These are phyloP conservation scores for Suhomyces coccinellae DNA, from an alignment of 1,139 yeast species.

Conservation along the genomic window DNA sequence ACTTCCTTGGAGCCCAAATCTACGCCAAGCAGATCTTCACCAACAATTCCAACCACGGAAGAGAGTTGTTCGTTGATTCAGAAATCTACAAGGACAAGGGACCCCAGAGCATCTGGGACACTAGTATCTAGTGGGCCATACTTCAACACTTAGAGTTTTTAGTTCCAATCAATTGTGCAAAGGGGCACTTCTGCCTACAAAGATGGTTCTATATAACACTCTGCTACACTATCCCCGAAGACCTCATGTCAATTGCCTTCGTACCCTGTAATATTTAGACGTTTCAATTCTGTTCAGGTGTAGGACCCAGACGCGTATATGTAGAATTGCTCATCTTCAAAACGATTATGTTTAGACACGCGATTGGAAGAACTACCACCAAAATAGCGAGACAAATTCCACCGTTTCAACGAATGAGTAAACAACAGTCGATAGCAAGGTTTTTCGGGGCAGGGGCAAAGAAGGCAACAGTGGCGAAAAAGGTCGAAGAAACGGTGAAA, in stretches of 20 bases:
- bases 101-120: conserved; percentile 65
- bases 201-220: not conserved
- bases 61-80: conserved; percentile 70
- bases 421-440: conserved; percentile 39
- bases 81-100: conserved; percentile 80
- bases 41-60: conserved; percentile 54
- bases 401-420: conserved; percentile 27
- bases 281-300: not conserved
- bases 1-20: conserved; percentile 85
- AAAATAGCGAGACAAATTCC: not conserved
- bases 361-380: not conserved
- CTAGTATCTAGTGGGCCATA: conserved; percentile 24
- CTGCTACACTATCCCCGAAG: not conserved
- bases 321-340: not conserved
- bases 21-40: conserved; percentile 82
- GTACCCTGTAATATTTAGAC: conserved; percentile 3
- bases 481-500: not conserved
- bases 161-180: not conserved
- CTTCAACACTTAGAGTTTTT: no score
- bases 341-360: conserved; percentile 4
- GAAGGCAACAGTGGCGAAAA: not conserved
- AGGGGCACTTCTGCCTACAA: not conserved
- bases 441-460: conserved; percentile 27
- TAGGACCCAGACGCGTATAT: conserved; percentile 3
- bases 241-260: not conserved